phyloP scores from a whole-genome alignment of 106 monocot species.

The Xerophyta viscosa region DNA sequence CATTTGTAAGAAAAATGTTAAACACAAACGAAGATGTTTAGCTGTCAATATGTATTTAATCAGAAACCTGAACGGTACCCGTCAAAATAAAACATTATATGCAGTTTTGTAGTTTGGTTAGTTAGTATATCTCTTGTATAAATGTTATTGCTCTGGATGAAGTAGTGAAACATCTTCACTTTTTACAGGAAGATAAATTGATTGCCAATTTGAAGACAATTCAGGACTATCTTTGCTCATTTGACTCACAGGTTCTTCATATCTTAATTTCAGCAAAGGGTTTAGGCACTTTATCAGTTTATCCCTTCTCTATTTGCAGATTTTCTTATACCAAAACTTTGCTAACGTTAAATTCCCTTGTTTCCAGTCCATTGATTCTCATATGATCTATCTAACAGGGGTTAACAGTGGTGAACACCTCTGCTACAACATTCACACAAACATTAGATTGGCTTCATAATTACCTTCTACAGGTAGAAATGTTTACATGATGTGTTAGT shows the following conservation, averaged over 20 bases:
- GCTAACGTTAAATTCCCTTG: too few relatives aligned
- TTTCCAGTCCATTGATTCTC: background rate
- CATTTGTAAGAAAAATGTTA: too few relatives aligned
- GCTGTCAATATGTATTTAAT: too few relatives aligned
- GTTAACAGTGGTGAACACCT: conserved; percentile 77
- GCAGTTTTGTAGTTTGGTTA: background rate
- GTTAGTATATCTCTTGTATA: background rate
- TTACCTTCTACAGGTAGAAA: conserved; percentile 87
- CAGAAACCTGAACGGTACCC: too few relatives aligned
- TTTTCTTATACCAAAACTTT: background rate
- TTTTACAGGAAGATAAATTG: conserved; percentile 75
- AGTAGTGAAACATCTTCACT: background rate
- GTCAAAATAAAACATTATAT: too few relatives aligned
- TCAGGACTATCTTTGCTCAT: conserved; percentile 98
- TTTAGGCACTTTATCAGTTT: background rate
- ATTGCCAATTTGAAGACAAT: conserved; percentile 85
- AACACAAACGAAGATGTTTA: too few relatives aligned
- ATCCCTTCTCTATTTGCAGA: background rate
- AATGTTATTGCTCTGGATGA: too few relatives aligned
- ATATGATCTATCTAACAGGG: conserved; percentile 43
- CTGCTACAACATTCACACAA: conserved; percentile 91
- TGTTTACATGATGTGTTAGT: background rate
- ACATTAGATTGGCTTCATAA: conserved; percentile 88
- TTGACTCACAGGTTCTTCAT: conserved; percentile 65
- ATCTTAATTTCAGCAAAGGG: background rate